Base-by-base conservation (phyloP, 2,329 filamentous ascomycete species). In the Biscogniauxia sp. region DNA sequence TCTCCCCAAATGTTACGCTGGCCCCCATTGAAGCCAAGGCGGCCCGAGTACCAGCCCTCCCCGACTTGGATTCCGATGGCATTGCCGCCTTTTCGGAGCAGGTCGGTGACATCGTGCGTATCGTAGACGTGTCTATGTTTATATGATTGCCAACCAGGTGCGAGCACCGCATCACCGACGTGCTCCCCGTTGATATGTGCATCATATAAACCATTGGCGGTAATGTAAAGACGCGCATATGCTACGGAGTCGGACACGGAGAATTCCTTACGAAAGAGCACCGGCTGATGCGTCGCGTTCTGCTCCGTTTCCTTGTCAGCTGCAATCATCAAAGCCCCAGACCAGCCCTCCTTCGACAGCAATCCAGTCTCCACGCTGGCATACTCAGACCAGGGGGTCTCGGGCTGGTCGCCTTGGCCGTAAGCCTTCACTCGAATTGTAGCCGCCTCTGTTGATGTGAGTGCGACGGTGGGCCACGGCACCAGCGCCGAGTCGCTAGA, bases 61-160 rank as follows among this genome's bases (percentile, higher is more conserved):
- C 75, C 79, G 5, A 84, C 78, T 19, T 79, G 77, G 1, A 80
- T 76, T 0, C 73, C 77, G 51, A 84, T 71, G 0, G 71, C 71
- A 64, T 84, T 84, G 19, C 60, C 57, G 2, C 73, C 74, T 0
- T 65, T 51, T 1, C 68, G 69, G 1, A 85, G 59, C 0, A 81
- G 71, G 0, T 72, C 61, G 0, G 77, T 78, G 1, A 86, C 79
- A 61, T 86, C 81, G 58, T 81, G 83, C 0, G 79, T 81, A 58
- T 85, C 78, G 61, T 86, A 87, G 1, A 77, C 73, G n/a, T 81
- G 76, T 0, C 83, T 75, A 53, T 79, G 70, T 0, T 77, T 71
- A 62, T 86, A 86, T 2, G 77, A 77, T 51, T 80, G 78, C 80
- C 82, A 85, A 0, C 83, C 82, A 0, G 83, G 83, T 20, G 82